Percentiles rank a stretch among this genome's conserved stretches.
These are phyloP conservation scores for Calocera cornea DNA, from an alignment of 768 basidiomycete species.

Conservation along the genomic window DNA sequence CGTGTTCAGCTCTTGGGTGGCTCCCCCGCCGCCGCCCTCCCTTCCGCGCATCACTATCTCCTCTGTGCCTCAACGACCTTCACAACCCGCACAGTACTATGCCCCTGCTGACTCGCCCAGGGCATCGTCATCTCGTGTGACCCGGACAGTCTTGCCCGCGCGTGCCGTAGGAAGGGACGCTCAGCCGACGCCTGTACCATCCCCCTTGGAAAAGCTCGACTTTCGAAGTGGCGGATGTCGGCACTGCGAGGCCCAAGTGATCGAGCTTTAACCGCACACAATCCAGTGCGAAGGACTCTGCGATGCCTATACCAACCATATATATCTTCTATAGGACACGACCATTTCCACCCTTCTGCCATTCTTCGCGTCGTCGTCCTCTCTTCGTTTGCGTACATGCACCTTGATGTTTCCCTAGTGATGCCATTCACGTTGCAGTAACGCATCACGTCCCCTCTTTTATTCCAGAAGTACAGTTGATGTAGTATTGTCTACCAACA, in stretches of 20 bases:
- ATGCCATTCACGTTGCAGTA: not conserved
- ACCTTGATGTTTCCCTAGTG: not conserved
- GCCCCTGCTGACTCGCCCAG: not conserved
- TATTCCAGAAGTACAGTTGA: not conserved
- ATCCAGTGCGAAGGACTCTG: not conserved
- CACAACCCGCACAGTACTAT: not conserved
- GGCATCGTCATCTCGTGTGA: not conserved
- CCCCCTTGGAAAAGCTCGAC: not conserved
- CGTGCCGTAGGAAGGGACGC: not conserved
- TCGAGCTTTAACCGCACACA: not conserved
- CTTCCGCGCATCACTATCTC: not conserved
- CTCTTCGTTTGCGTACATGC: not conserved
- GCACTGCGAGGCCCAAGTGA: not conserved
- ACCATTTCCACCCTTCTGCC: not conserved
- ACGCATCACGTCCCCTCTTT: slow-evolving; percentile 1
- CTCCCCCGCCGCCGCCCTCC: not conserved
- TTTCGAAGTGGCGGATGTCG: not conserved
- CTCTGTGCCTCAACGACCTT: not conserved
- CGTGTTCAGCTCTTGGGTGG: not conserved
- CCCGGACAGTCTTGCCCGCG: too few relatives aligned
- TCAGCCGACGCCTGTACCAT: not conserved
- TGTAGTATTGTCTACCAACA: too few relatives aligned
- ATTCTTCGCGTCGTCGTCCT: not conserved
- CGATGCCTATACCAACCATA: not conserved
- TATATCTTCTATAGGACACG: not conserved